A percentile compares a stretch with the other conserved stretches of the same genome.
phyloP scores from a whole-genome alignment of 345 rosid species.

The Gossypium australe region DNA sequence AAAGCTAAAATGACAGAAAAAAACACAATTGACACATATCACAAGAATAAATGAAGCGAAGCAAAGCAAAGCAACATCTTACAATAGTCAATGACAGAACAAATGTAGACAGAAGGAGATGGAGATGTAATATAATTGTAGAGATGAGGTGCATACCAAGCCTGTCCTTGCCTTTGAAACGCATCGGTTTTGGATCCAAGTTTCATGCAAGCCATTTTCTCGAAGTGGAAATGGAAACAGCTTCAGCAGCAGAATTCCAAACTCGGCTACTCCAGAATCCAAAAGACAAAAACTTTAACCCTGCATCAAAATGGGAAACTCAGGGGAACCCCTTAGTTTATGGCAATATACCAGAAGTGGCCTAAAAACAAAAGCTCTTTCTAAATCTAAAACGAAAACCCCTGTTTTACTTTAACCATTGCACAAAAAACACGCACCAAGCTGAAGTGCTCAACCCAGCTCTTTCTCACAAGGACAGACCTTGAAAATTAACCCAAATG shows the following conservation, averaged over 20 bases:
- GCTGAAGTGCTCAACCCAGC: not conserved
- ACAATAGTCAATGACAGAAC: not conserved
- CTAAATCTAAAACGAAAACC: conserved; percentile 16
- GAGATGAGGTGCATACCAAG: conserved; percentile 55
- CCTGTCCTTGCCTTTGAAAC: conserved; percentile 91
- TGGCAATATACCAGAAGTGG: not conserved
- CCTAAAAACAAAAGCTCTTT: not conserved
- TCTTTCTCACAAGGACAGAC: not conserved
- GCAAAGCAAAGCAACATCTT: not conserved
- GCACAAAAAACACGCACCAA: conserved; percentile 8
- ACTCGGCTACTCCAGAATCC: not conserved
- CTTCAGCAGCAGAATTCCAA: conserved; percentile 14
- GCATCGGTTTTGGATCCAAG: conserved; percentile 94
- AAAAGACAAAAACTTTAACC: not conserved
- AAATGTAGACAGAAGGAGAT: not conserved
- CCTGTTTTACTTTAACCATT: not conserved
- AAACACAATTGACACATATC: not conserved
- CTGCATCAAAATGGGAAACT: not conserved
- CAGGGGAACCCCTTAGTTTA: not conserved
- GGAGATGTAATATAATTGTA: not conserved
- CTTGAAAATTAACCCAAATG: conserved; percentile 21
- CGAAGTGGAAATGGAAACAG: conserved; percentile 12
- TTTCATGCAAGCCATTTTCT: conserved; percentile 82
- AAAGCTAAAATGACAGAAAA: conserved; percentile 1
- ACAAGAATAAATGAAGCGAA: not conserved